Percentiles rank a stretch among this genome's conserved stretches.
phyloP scores from a whole-genome alignment of 2,329 filamentous ascomycete genomes.

The Xylaria multiplex region DNA sequence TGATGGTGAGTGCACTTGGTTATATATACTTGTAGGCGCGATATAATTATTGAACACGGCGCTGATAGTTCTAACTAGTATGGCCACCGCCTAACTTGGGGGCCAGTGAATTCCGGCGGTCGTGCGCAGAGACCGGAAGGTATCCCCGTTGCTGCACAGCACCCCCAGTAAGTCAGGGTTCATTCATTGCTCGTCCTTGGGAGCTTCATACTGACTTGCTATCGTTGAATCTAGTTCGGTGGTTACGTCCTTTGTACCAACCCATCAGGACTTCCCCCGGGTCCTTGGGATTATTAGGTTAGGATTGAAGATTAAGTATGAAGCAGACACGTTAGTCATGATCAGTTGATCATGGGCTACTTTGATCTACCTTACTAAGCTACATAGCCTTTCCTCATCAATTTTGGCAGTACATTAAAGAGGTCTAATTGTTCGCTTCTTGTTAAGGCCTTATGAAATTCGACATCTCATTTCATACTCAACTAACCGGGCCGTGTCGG shows the following conservation, averaged over 20 bases:
- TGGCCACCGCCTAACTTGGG: slow-evolving; percentile 3
- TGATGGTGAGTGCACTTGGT: background rate
- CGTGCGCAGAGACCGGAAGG: background rate
- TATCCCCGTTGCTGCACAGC: slow-evolving; percentile 1
- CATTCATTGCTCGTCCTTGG: background rate
- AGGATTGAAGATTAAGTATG: background rate
- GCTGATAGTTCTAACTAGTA: slow-evolving; percentile 1
- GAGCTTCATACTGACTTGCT: background rate
- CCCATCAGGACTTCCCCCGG: background rate
- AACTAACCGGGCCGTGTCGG: too few relatives aligned
- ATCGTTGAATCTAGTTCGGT: background rate
- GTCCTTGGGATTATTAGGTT: background rate
- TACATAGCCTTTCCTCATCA: too few relatives aligned
- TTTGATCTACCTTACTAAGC: too few relatives aligned
- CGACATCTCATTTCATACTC: too few relatives aligned
- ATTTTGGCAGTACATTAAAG: too few relatives aligned
- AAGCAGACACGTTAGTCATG: too few relatives aligned
- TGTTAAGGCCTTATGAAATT: too few relatives aligned
- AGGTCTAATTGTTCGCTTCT: too few relatives aligned
- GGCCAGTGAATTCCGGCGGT: background rate
- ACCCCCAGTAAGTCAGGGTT: background rate
- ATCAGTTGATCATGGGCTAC: too few relatives aligned
- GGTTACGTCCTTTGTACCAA: slow-evolving; percentile 7
- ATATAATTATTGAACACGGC: background rate
- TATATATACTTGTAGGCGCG: background rate